phyloP scores from a whole-genome alignment of 768 basidiomycete species.

The Gautieria morchelliformis region DNA sequence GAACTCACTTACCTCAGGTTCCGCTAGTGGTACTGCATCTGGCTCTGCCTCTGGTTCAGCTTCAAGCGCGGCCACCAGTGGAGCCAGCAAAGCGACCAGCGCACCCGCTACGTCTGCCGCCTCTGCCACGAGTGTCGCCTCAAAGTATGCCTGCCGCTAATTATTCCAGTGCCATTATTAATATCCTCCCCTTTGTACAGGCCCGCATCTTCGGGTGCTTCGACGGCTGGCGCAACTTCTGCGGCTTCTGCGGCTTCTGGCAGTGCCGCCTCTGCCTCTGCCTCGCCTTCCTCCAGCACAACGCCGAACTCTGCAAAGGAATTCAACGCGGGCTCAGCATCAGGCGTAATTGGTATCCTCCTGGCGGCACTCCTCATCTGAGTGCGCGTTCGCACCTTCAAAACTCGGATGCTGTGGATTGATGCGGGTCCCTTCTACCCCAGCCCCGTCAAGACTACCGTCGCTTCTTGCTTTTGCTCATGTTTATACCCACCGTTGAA shows the following conservation, averaged over 20 bases:
- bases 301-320: not conserved
- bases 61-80: constrained; percentile 6
- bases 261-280: not conserved
- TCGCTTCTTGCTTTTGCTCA: too few species aligned
- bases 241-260: not conserved
- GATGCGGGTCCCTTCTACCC: too few species aligned
- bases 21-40: constrained; percentile 15
- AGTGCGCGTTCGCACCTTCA: not conserved
- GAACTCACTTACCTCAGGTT: constrained; percentile 13
- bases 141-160: not conserved
- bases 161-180: too few species aligned
- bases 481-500: too few species aligned
- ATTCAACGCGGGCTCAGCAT: not conserved
- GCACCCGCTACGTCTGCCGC: not conserved
- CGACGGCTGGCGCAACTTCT: not conserved
- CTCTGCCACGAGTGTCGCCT: not conserved
- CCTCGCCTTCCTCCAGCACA: not conserved
- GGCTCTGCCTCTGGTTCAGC: constrained; percentile 2
- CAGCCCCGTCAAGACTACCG: too few species aligned
- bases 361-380: not conserved
- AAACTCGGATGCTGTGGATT: too few species aligned
- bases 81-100: not conserved
- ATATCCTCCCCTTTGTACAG: not conserved
- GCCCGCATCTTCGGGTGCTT: not conserved
- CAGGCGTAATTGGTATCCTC: not conserved